phyloP scores from a whole-genome alignment of 2,329 filamentous ascomycete genomes.

The Endoconidiophora polonica region DNA sequence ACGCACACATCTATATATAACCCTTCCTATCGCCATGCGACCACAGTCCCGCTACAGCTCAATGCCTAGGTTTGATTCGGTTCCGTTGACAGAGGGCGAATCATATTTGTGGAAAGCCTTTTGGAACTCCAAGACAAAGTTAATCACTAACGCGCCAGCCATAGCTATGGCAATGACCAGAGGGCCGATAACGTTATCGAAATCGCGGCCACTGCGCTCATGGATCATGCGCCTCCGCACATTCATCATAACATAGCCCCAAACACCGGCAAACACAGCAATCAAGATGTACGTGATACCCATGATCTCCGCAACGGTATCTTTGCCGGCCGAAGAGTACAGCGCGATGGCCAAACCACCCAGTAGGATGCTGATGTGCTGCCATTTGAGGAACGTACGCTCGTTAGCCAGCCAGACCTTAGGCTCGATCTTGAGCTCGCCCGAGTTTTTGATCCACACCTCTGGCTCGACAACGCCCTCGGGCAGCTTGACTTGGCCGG shows the following conservation, averaged over 20 bases:
- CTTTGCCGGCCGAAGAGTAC: slow-evolving; percentile 73
- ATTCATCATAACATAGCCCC: slow-evolving; percentile 77
- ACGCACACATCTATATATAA: too few species aligned
- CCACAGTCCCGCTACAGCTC: slow-evolving; percentile 4
- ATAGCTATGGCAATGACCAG: slow-evolving; percentile 67
- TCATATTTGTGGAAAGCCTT: slow-evolving; percentile 9
- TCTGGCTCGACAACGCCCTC: slow-evolving; percentile 76
- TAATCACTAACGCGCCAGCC: slow-evolving; percentile 62
- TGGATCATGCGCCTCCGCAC: slow-evolving; percentile 63
- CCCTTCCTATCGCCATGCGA: not conserved
- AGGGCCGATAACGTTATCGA: slow-evolving; percentile 78
- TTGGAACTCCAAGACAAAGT: slow-evolving; percentile 69
- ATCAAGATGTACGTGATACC: slow-evolving; percentile 73
- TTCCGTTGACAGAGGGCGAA: slow-evolving; percentile 1
- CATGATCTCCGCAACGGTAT: slow-evolving; percentile 58
- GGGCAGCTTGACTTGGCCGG: slow-evolving; percentile 40
- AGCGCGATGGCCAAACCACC: slow-evolving; percentile 69
- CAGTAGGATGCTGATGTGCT: slow-evolving; percentile 81
- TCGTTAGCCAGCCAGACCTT: slow-evolving; percentile 99
- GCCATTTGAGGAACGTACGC: slow-evolving; percentile 96
- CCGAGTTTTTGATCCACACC: slow-evolving; percentile 86
- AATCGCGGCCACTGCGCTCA: slow-evolving; percentile 75
- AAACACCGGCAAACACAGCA: slow-evolving; percentile 65
- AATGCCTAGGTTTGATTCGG: slow-evolving; percentile 1
- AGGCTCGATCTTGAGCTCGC: slow-evolving; percentile 80